phyloP scores from a whole-genome alignment of 495 filamentous ascomycete genomes.

The Penicillium salamii region DNA sequence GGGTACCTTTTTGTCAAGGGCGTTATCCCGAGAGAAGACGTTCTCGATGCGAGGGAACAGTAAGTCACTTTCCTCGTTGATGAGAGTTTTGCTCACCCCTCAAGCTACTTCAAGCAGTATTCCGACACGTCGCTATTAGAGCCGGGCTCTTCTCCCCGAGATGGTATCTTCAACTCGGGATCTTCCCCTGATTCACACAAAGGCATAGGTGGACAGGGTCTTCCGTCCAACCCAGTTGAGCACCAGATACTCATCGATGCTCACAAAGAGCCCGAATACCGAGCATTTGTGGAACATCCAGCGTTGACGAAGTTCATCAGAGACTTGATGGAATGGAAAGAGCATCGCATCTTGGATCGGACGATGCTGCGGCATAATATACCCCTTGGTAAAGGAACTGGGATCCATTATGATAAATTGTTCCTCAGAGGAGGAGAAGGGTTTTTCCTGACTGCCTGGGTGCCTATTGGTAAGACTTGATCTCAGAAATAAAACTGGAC shows the following conservation, averaged over 20 bases:
- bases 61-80: neutral
- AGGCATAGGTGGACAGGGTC: constrained; percentile 44
- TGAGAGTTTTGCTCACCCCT: neutral
- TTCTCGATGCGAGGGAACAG: constrained; percentile 45
- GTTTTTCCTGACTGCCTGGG: constrained; percentile 55
- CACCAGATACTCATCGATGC: constrained; percentile 45
- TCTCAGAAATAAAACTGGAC: too few species aligned
- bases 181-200: constrained; percentile 42
- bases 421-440: constrained; percentile 52
- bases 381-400: constrained; percentile 49
- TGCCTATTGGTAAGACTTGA: constrained; percentile 41
- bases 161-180: constrained; percentile 42
- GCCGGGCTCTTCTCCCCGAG: constrained; percentile 24
- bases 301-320: constrained; percentile 44
- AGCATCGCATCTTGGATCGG: constrained; percentile 38
- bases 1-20: constrained; percentile 54
- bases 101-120: constrained; percentile 49
- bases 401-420: constrained; percentile 57
- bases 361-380: constrained; percentile 53
- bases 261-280: constrained; percentile 44
- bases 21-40: constrained; percentile 47
- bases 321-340: constrained; percentile 45
- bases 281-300: constrained; percentile 49
- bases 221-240: constrained; percentile 27
- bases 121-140: constrained; percentile 45